phyloP scores from a whole-genome alignment of 2,329 filamentous ascomycete genomes.

The Hypomyces rosellus region DNA sequence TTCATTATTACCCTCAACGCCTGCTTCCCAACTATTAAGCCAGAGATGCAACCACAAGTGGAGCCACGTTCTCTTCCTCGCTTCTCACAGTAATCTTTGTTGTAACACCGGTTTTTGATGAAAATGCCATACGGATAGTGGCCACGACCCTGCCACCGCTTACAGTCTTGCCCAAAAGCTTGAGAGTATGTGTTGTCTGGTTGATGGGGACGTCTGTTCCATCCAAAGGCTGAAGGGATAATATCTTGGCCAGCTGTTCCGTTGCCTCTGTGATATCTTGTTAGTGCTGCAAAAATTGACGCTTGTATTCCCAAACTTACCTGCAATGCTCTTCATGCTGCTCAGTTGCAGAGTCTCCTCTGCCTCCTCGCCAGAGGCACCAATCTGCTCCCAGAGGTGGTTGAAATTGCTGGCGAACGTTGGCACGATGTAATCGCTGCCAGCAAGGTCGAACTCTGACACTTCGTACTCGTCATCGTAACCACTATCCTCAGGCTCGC shows the following conservation, averaged over 20 bases:
- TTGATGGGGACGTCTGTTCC: conserved; percentile 87
- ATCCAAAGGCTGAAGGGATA: conserved; percentile 89
- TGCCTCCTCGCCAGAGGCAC: conserved; percentile 80
- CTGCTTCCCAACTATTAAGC: conserved; percentile 48
- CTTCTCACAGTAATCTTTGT: conserved; percentile 90
- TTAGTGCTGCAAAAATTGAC: conserved; percentile 15
- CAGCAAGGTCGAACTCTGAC: conserved; percentile 82
- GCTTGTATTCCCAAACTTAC: conserved; percentile 46
- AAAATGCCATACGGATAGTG: conserved; percentile 87
- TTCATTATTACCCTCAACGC: conserved; percentile 32
- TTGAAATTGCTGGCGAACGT: conserved; percentile 93
- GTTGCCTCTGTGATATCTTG: conserved; percentile 63
- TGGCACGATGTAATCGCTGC: conserved; percentile 89
- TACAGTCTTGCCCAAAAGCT: conserved; percentile 92
- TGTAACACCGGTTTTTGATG: conserved; percentile 85
- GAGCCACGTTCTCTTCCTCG: conserved; percentile 87
- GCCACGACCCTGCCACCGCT: conserved; percentile 83
- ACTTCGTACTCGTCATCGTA: conserved; percentile 99
- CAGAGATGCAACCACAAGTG: conserved; percentile 76
- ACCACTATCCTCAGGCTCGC: conserved; percentile 82
- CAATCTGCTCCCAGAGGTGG: conserved; percentile 90
- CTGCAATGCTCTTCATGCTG: conserved; percentile 84
- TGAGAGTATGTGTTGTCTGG: conserved; percentile 86
- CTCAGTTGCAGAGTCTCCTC: conserved; percentile 86
- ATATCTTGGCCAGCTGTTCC: conserved; percentile 76